Percentiles rank a stretch among this genome's conserved stretches.
Evolutionary conservation across 2,329 filamentous ascomycete genomes (phyloP).

Genomic region (Apiospora phragmitis): DNA sequence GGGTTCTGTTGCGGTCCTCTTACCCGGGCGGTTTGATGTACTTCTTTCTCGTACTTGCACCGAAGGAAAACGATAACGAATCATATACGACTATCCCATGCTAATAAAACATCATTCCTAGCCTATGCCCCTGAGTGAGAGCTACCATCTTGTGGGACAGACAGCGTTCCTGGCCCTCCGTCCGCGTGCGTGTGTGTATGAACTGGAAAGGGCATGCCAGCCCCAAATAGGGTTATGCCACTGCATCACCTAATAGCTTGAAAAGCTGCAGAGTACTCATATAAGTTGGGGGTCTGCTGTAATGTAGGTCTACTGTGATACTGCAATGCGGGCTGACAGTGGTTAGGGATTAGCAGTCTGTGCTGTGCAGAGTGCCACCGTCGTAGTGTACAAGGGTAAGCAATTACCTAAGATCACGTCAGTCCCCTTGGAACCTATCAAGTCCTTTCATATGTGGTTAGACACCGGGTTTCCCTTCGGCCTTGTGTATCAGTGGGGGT

Average conservation of each 20-base stretch:
- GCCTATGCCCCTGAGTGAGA: not conserved
- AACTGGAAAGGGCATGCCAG: not conserved
- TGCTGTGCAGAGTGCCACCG: not conserved
- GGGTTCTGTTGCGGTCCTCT: not conserved
- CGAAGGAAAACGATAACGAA: not conserved
- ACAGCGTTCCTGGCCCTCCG: too few species aligned
- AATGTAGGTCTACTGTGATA: not conserved
- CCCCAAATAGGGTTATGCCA: not conserved
- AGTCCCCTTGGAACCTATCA: not conserved
- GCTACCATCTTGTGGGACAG: not conserved
- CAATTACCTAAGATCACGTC: not conserved
- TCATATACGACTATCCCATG: not conserved
- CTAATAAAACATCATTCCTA: not conserved
- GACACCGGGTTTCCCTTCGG: not conserved
- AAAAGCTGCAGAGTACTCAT: not conserved
- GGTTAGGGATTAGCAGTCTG: not conserved
- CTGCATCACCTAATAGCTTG: not conserved
- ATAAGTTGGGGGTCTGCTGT: not conserved
- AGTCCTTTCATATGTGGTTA: not conserved
- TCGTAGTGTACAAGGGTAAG: not conserved
- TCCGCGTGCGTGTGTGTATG: not conserved
- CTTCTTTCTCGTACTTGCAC: not conserved
- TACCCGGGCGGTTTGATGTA: not conserved
- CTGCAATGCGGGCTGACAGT: slow-evolving; percentile 2
- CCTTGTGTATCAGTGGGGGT: not conserved